Evolutionary conservation across 2,329 filamentous ascomycete genomes (phyloP).

Genomic region (Sporothrix humicola): DNA sequence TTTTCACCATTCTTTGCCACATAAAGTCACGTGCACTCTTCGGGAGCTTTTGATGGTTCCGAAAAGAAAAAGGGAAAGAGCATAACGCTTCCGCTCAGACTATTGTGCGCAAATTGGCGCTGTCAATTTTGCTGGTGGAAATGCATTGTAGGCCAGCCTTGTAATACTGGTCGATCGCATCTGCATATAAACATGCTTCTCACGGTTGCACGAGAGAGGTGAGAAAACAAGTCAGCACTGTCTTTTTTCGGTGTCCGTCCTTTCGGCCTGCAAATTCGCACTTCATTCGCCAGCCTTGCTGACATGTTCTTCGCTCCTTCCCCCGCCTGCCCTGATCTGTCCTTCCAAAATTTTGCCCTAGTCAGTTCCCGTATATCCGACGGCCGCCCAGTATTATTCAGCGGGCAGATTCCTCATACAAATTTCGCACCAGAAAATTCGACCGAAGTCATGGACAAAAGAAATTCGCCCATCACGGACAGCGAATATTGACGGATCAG

Average conservation of each 20-base stretch:
- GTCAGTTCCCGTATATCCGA: slow-evolving; percentile 22
- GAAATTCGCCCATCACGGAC: not conserved
- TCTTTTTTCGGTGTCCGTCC: not conserved
- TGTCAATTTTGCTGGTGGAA: not conserved
- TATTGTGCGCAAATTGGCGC: not conserved
- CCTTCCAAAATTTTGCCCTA: not conserved
- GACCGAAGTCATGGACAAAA: slow-evolving; percentile 5
- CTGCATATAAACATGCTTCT: not conserved
- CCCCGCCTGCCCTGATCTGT: not conserved
- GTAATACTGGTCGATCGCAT: not conserved
- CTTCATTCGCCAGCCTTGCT: not conserved
- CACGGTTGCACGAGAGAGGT: not conserved
- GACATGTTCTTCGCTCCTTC: slow-evolving; percentile 2
- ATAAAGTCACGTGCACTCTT: not conserved
- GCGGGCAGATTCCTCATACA: not conserved
- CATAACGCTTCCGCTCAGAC: not conserved
- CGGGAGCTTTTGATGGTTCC: slow-evolving; percentile 3
- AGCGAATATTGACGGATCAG: not conserved
- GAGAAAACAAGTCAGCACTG: not conserved
- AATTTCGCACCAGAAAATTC: slow-evolving; percentile 1
- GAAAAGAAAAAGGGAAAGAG: not conserved
- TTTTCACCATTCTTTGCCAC: not conserved
- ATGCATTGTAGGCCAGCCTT: slow-evolving; percentile 8
- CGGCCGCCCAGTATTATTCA: slow-evolving; percentile 2
- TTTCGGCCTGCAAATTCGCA: not conserved